Base-by-base conservation (phyloP, 768 basidiomycete species). In the Boletus reticuloceps region DNA sequence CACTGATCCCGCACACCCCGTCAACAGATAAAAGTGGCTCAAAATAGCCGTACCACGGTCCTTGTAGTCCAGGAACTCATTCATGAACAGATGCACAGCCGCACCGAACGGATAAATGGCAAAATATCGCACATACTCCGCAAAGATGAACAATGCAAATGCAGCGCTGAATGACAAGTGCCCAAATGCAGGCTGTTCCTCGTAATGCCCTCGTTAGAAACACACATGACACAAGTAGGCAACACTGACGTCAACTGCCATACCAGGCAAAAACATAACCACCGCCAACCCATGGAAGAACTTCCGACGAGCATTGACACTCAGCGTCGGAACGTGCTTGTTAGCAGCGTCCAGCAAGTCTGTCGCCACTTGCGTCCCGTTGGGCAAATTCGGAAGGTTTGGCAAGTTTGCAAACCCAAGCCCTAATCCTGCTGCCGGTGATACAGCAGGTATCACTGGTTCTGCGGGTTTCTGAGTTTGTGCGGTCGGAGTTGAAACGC, bases 61-160 rank as follows among this genome's bases (percentile, higher is more conserved):
- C 74, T 92, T 91, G 63, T 88, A 81, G 74, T 99, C 97, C 69
- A 98, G 77, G 67, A 99, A 99, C 69, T 99, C 97, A 74, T 89
- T 91, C 84, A 99, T 86, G 72, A 99, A 99, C 52, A 98, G 75
- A 73, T 99, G 97, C 19, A 99, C 84, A 12, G 84, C 77, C 11
- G 91, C 95, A 14, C 94, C 94, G 63, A 98, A 91, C 4, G 97
- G 97, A 74, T 97, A 98, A 47, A 99, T 82, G 37, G 97, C 97
- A 72, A 98, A 99, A 73, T 98, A 99, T 55, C 97, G 91, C 59
- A 98, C 83, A 75, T 98, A 98, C 75, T 99, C 97, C 54, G 91
- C 86, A 69, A 99, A 98, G 22, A 86, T 91, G 76, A 99, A 98
- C 60, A 93, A 72, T 10, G 97, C 88, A 71, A 99, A 98, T 2